Base-by-base conservation (phyloP, 2,329 filamentous ascomycete genomes). In the Fusarium sp. region DNA sequence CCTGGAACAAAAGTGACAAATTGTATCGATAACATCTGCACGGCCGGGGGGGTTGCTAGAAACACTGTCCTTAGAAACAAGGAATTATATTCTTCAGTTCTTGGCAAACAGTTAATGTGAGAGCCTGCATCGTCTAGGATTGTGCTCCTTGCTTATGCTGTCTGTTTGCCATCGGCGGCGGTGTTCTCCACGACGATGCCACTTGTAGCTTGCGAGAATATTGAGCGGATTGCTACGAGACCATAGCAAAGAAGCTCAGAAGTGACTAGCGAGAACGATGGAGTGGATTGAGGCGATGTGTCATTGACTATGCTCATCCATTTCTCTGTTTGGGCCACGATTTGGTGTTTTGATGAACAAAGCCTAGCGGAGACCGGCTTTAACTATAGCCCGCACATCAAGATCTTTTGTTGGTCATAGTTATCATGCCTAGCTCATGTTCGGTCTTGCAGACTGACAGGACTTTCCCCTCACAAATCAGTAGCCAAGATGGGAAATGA, bases 111-210 rank as follows among this genome's bases (percentile, higher is more conserved):
- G 2, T 8, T 2, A 8, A 30, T n/a, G 2, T n/a, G 10, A 17
- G 20, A 1, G 14, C 6, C 28, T n/a, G 0, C 3, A n/a, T n/a
- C 6, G 7, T 17, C 18, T 8, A 8, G 0, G 28, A n/a, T 0
- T 30, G 4, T n/a, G n/a, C n/a, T n/a, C 20, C 22, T n/a, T 30
- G 14, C 13, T 11, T 22, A 22, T 48, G 6, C 20, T 22, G 26
- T 15, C 6, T 6, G 13, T 22, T 30, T 12, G 20, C 8, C 13
- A 22, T 22, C 6, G 5, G 44, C 12, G 18, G 44, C 18, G 20
- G 18, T 14, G 14, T 28, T 26, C 24, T 47, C 18, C 18, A 9
- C 44, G 5, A 10, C 24, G 5, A 44, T 18, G 6, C 15, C 10
- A 44, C 41, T 44, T 24, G 38, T 39, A 20, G 18, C 18, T 47